Conservation (phyloP, 306 rosid genomes). For the Castanospermum australe region DNA sequence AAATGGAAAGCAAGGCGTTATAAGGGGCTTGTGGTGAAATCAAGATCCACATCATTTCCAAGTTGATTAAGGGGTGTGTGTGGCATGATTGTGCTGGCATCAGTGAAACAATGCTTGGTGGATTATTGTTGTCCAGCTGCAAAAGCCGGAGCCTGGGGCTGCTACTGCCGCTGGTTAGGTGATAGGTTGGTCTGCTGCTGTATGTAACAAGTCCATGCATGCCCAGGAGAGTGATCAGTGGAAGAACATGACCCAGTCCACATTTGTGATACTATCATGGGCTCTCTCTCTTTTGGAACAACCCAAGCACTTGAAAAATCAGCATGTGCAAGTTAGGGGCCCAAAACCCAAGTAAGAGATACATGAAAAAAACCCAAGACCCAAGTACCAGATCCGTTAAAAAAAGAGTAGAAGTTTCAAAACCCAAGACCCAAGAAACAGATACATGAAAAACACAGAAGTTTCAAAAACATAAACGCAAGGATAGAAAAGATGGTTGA, state of each 20-base stretch:
- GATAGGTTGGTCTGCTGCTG: not conserved
- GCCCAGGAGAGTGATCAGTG: not conserved
- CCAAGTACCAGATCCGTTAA: no score
- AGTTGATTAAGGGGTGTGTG: conserved; percentile 4
- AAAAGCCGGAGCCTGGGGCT: not conserved
- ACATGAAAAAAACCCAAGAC: no score
- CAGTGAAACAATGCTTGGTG: conserved; percentile 24
- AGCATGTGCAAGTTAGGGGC: not conserved
- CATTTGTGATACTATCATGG: not conserved
- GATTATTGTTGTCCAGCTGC: conserved; percentile 10
- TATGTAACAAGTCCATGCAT: not conserved
- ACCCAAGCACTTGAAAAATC: not conserved
- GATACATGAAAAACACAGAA: no score
- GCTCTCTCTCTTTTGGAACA: not conserved
- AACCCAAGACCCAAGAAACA: no score
- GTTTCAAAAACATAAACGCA: no score
- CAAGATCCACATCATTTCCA: conserved; percentile 15
- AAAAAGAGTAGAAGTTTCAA: no score
- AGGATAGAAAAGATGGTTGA: no score
- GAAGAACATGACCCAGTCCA: not conserved
- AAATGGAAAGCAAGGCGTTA: not conserved
- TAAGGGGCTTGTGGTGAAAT: conserved; percentile 20
- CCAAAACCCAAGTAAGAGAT: not conserved
- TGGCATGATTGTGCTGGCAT: conserved; percentile 42
- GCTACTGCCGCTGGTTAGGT: not conserved